Percentiles rank a stretch among this genome's conserved stretches.
These are phyloP conservation scores for Penicillium cataractarum DNA, from an alignment of 495 filamentous ascomycete species.

Conservation along the genomic window DNA sequence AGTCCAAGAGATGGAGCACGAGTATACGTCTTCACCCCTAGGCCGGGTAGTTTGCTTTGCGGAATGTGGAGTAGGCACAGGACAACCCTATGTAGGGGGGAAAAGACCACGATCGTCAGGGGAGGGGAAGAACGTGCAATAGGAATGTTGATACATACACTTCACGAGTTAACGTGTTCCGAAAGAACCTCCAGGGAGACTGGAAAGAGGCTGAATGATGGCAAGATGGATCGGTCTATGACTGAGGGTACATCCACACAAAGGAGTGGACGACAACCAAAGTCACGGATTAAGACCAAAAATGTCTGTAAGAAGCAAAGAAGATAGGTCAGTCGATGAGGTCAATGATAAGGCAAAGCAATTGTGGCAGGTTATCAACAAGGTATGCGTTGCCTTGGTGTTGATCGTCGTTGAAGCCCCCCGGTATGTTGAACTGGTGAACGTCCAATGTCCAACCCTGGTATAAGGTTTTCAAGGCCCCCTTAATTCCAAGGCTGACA, in stretches of 20 bases:
- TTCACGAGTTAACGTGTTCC: constrained; percentile 39
- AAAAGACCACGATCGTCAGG: constrained; percentile 51
- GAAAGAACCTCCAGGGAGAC: constrained; percentile 26
- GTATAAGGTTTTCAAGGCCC: constrained; percentile 25
- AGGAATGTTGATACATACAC: constrained; percentile 43
- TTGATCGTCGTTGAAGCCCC: constrained; percentile 18
- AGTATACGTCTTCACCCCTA: constrained; percentile 73
- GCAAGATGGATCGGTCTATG: constrained; percentile 17
- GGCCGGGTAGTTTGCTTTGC: constrained; percentile 42
- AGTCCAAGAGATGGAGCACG: constrained; percentile 63
- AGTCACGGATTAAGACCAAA: constrained; percentile 7
- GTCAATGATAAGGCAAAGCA: not conserved
- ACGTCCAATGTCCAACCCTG: constrained; percentile 16
- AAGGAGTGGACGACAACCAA: constrained; percentile 7
- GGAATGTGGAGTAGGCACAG: constrained; percentile 58
- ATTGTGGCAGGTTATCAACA: constrained; percentile 2
- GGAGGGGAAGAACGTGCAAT: constrained; percentile 35
- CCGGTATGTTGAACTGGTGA: constrained; percentile 25
- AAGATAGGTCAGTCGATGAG: constrained; percentile 14
- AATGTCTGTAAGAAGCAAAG: constrained; percentile 4
- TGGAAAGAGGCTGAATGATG: constrained; percentile 23
- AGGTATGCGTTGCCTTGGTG: constrained; percentile 34
- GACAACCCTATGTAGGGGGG: constrained; percentile 50
- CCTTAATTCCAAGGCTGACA: constrained; percentile 17
- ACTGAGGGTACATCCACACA: constrained; percentile 28